phyloP scores from a whole-genome alignment of 2,329 filamentous ascomycete species.

The Sarocladiaceae sp. region DNA sequence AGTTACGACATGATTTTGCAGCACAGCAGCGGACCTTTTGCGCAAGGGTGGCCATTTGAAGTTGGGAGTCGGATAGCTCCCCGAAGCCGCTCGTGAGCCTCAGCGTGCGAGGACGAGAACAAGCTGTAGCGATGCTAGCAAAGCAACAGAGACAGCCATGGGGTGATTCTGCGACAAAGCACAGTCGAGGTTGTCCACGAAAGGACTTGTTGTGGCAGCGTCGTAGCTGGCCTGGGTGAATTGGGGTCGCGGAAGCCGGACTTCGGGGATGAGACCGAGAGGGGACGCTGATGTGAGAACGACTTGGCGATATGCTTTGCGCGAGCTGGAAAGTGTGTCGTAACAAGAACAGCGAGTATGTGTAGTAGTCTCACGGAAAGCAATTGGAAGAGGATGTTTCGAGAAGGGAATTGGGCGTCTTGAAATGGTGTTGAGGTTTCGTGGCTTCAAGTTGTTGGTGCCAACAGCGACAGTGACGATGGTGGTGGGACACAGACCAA shows the following conservation, averaged over 20 bases:
- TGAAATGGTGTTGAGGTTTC: neutral
- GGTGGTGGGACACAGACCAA: neutral
- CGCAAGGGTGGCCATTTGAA: constrained; percentile 11
- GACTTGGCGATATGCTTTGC: too few relatives aligned
- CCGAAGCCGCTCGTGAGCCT: neutral
- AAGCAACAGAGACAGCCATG: constrained; percentile 5
- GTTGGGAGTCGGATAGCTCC: neutral
- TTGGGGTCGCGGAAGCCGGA: constrained; percentile 1
- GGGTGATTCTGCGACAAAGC: neutral
- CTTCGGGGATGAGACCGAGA: neutral
- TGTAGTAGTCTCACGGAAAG: too few relatives aligned
- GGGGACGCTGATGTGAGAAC: too few relatives aligned
- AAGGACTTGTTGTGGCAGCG: neutral
- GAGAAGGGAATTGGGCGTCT: neutral
- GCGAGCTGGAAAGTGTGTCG: too few relatives aligned
- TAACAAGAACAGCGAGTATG: too few relatives aligned
- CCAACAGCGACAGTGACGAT: neutral
- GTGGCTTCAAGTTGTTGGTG: constrained; percentile 7
- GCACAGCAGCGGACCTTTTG: constrained; percentile 7
- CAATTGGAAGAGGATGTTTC: too few relatives aligned
- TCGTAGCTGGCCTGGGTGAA: neutral
- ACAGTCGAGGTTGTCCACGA: neutral
- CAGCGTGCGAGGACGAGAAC: constrained; percentile 7
- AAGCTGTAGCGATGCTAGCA: neutral
- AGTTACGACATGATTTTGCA: constrained; percentile 4